phyloP scores from a whole-genome alignment of 1,284 basidiomycete species.

The Ustilago vetiveriae region DNA sequence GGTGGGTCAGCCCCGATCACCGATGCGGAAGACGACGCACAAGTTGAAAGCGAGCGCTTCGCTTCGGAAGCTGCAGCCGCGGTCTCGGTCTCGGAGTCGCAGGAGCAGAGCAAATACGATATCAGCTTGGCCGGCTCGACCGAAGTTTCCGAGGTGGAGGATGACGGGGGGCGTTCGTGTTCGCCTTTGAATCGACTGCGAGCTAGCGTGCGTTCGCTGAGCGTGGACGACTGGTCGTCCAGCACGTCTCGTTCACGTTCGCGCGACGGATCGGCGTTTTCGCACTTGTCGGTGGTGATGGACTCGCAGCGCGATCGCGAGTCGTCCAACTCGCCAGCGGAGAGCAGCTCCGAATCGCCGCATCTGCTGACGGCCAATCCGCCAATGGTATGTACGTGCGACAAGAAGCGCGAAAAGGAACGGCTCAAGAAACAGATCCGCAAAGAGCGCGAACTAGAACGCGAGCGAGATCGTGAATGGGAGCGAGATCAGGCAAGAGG shows the following conservation, averaged over 20 bases:
- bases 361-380: conserved; percentile 10
- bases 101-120: background rate
- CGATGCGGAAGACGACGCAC: conserved; percentile 28
- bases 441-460: conserved; percentile 46
- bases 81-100: background rate
- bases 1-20: conserved; percentile 40
- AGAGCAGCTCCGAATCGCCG: conserved; percentile 42
- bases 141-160: conserved; percentile 34
- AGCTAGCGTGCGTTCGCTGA: conserved; percentile 39
- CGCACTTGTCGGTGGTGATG: conserved; percentile 6
- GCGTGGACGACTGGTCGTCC: conserved; percentile 26
- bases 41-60: background rate
- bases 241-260: conserved; percentile 21
- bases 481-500: conserved; percentile 43
- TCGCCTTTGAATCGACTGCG: conserved; percentile 22
- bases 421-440: conserved; percentile 44
- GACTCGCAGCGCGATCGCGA: conserved; percentile 30
- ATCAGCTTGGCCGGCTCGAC: conserved; percentile 9
- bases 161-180: conserved; percentile 20
- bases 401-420: conserved; percentile 50
- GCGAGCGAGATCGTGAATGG: conserved; percentile 50
- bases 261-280: conserved; percentile 15
- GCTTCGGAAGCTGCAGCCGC: background rate
- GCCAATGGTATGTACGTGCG: conserved; percentile 38
- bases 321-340: conserved; percentile 37